These are phyloP conservation scores for Collybia sp. DNA, from an alignment of 768 basidiomycete species.

Conservation along the genomic window DNA sequence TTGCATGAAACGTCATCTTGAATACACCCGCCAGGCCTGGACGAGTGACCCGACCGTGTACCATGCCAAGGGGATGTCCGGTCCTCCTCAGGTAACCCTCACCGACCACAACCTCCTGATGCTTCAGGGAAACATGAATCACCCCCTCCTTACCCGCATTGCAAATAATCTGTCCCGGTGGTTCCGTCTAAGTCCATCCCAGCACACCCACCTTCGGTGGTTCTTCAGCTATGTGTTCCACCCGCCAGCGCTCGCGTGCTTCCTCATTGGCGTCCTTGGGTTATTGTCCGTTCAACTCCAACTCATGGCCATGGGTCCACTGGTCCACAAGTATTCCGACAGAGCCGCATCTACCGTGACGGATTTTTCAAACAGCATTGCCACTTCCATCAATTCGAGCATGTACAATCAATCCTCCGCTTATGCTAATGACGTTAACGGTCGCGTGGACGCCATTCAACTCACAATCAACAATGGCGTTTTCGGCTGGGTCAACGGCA, in stretches of 20 bases:
- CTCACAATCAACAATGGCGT: slow-evolving; percentile 77
- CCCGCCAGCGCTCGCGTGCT: slow-evolving; percentile 83
- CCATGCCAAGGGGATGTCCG: slow-evolving; percentile 27
- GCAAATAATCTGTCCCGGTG: slow-evolving; percentile 46
- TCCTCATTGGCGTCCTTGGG: slow-evolving; percentile 91
- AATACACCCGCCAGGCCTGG: slow-evolving; percentile 75
- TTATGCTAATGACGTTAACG: slow-evolving; percentile 79
- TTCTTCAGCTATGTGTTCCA: slow-evolving; percentile 91
- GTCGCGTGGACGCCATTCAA: slow-evolving; percentile 65
- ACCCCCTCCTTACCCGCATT: slow-evolving; percentile 71
- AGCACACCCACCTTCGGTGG: slow-evolving; percentile 77
- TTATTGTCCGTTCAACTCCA: slow-evolving; percentile 85
- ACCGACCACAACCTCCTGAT: slow-evolving; percentile 77
- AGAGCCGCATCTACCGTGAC: slow-evolving; percentile 54
- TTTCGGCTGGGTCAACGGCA: slow-evolving; percentile 93
- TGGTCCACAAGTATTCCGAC: slow-evolving; percentile 61
- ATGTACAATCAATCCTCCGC: slow-evolving; percentile 77
- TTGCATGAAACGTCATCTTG: slow-evolving; percentile 59
- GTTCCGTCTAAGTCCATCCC: slow-evolving; percentile 52
- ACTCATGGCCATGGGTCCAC: slow-evolving; percentile 69
- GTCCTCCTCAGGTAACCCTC: slow-evolving; percentile 51
- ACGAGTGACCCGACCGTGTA: slow-evolving; percentile 61
- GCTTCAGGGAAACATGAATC: slow-evolving; percentile 60
- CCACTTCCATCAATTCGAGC: slow-evolving; percentile 70
- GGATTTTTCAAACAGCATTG: slow-evolving; percentile 69